phyloP scores from a whole-genome alignment of 495 filamentous ascomycete genomes.

The Lasiosphaeria ovina region DNA sequence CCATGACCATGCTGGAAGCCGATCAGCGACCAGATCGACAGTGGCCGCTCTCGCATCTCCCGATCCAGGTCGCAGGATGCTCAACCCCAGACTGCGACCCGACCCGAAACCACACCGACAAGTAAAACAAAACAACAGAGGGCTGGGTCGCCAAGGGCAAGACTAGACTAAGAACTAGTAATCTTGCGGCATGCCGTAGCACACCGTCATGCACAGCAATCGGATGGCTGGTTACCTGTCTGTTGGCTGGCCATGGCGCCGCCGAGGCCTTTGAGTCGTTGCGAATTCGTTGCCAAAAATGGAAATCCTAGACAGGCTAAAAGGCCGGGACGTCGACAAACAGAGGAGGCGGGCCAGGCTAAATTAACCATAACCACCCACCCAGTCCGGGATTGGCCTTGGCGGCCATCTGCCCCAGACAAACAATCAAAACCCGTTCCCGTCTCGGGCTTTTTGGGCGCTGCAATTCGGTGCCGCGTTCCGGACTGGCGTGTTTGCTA shows the following conservation, averaged over 20 bases:
- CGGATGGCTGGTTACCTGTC: constrained; percentile 2
- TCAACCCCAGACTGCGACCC: too few species aligned
- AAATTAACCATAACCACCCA: not conserved
- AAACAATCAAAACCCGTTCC: constrained; percentile 1
- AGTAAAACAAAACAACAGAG: too few species aligned
- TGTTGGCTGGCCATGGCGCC: not conserved
- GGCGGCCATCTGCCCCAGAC: constrained; percentile 4
- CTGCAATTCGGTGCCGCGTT: not conserved
- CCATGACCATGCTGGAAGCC: not conserved
- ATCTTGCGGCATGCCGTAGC: not conserved
- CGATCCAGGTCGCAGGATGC: too few species aligned
- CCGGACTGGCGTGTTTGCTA: not conserved
- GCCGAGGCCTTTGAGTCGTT: constrained; percentile 1
- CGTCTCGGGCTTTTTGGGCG: not conserved
- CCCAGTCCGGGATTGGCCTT: not conserved
- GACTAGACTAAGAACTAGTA: not conserved
- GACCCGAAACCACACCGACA: too few species aligned
- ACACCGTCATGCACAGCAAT: not conserved
- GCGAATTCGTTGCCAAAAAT: constrained; percentile 1
- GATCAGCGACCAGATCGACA: too few species aligned
- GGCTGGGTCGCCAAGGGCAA: too few species aligned
- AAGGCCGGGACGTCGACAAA: not conserved
- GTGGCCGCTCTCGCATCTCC: too few species aligned
- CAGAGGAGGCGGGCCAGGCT: constrained; percentile 2
- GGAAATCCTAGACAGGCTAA: constrained; percentile 11